A percentile compares a stretch with the other conserved stretches of the same genome.
These are phyloP conservation scores for Puccinia novopanici DNA, from an alignment of 1,284 basidiomycete species.

Conservation along the genomic window DNA sequence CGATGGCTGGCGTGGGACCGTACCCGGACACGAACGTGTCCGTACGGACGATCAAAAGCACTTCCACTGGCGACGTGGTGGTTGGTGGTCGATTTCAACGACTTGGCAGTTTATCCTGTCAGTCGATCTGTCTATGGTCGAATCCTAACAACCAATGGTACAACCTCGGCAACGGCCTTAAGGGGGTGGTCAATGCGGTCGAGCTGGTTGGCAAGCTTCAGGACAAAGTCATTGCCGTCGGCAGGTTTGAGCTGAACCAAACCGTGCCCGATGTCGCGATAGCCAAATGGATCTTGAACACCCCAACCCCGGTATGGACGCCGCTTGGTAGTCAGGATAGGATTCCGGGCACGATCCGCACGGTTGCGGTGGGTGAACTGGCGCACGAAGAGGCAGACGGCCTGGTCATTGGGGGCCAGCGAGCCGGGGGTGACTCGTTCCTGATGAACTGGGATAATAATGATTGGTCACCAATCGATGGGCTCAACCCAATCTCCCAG, in stretches of 20 bases:
- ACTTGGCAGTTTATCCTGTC: conserved; percentile 75
- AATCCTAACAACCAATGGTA: conserved; percentile 73
- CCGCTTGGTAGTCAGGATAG: conserved; percentile 68
- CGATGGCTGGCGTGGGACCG: conserved; percentile 53
- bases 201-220: conserved; percentile 75
- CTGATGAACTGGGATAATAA: conserved; percentile 78
- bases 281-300: conserved; percentile 70
- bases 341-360: conserved; percentile 85
- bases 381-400: conserved; percentile 69
- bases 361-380: conserved; percentile 62
- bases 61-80: conserved; percentile 63
- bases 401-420: conserved; percentile 83
- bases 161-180: conserved; percentile 75
- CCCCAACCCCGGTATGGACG: conserved; percentile 67
- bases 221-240: conserved; percentile 60
- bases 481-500: conserved; percentile 53
- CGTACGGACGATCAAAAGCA: conserved; percentile 32
- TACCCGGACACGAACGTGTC: conserved; percentile 42
- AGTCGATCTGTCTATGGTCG: conserved; percentile 78
- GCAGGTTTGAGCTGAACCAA: conserved; percentile 69
- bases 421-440: conserved; percentile 68
- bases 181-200: conserved; percentile 77
- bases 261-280: conserved; percentile 68
- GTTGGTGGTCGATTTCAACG: conserved; percentile 82
- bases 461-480: conserved; percentile 71